phyloP scores from a whole-genome alignment of 225 moss, liverwort and hornwort genomes.

The Sphagnum contortum region DNA sequence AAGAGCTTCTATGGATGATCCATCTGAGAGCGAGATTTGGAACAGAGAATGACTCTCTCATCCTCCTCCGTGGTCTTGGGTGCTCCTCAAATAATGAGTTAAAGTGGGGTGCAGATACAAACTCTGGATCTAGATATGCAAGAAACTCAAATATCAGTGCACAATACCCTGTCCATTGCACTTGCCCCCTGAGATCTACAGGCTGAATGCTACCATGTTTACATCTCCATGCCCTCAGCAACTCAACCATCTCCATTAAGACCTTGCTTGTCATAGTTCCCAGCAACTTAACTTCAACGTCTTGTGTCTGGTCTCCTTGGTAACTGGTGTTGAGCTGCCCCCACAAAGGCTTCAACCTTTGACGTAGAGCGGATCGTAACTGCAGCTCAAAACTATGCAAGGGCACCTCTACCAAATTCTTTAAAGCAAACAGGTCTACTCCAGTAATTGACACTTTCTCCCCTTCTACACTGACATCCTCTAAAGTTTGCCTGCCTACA shows the following conservation, averaged over 20 bases:
- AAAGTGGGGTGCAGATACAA: constrained; percentile 41
- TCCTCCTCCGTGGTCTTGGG: constrained; percentile 7
- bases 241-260: constrained; percentile 33
- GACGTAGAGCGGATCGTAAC: constrained; percentile 21
- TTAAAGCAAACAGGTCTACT: constrained; percentile 3
- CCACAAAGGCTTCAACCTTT: constrained; percentile 26
- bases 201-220: constrained; percentile 15
- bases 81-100: constrained; percentile 36
- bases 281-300: too few relatives aligned
- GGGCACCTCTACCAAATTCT: constrained; percentile 22
- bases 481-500: too few relatives aligned
- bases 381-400: constrained; percentile 39
- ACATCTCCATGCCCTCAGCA: constrained; percentile 21
- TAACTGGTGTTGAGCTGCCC: constrained; percentile 6
- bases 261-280: not conserved
- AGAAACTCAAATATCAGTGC: constrained; percentile 74
- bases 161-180: constrained; percentile 62
- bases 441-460: too few relatives aligned
- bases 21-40: constrained; percentile 35
- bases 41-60: constrained; percentile 21
- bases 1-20: constrained; percentile 67
- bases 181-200: constrained; percentile 26
- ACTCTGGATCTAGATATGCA: constrained; percentile 70
- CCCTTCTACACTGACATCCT: too few relatives aligned
- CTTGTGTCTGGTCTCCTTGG: too few relatives aligned